These are phyloP conservation scores for Suillus spraguei DNA, from an alignment of 768 basidiomycete species.

Conservation along the genomic window DNA sequence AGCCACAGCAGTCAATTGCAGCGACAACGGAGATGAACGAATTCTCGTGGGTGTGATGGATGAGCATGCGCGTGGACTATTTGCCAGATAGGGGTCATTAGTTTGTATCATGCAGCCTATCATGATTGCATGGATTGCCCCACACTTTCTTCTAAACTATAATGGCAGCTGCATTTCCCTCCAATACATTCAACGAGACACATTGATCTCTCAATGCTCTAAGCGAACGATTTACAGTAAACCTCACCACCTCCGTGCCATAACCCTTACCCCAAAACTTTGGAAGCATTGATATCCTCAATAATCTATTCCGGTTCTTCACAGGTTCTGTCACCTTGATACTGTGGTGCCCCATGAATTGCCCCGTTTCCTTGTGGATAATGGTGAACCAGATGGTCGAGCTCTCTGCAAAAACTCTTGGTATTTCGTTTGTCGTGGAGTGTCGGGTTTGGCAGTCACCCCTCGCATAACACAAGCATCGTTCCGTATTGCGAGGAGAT, in stretches of 20 bases:
- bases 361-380: too few relatives aligned
- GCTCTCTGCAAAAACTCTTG: too few relatives aligned
- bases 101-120: neutral
- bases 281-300: conserved; percentile 28
- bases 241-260: conserved; percentile 19
- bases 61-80: neutral
- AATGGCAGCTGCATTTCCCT: conserved; percentile 22
- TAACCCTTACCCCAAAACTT: conserved; percentile 30
- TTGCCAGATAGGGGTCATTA: neutral
- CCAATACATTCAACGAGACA: conserved; percentile 28
- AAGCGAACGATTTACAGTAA: conserved; percentile 25
- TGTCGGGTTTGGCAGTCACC: too few relatives aligned
- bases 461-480: too few relatives aligned
- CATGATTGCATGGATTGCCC: conserved; percentile 18
- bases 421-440: too few relatives aligned
- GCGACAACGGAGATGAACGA: neutral
- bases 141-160: conserved; percentile 34
- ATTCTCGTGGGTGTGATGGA: neutral
- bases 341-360: too few relatives aligned
- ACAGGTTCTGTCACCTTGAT: conserved; percentile 19
- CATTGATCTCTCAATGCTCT: conserved; percentile 30
- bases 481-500: too few relatives aligned
- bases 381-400: too few relatives aligned
- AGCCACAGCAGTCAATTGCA: neutral
- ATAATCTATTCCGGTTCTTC: conserved; percentile 29